A percentile compares a stretch with the other conserved stretches of the same genome.
Conservation (phyloP, 495 filamentous ascomycete species). For the Rhizodiscina lignyota region DNA sequence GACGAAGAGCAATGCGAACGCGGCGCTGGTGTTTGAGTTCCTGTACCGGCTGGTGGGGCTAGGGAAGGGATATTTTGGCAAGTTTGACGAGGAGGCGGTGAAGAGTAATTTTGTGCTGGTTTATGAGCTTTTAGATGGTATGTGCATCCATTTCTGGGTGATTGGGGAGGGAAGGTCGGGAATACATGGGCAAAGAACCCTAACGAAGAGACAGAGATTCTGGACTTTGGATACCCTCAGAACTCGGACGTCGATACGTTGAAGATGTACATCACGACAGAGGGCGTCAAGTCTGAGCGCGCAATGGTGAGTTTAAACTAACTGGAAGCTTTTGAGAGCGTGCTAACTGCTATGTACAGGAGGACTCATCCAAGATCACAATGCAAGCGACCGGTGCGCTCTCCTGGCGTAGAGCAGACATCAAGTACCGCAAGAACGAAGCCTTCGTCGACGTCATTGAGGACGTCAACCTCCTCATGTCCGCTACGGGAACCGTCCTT, state of each 20-base stretch:
- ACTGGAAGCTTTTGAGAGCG: background rate
- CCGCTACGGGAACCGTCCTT: conserved; percentile 82
- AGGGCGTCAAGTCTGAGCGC: conserved; percentile 93
- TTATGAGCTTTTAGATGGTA: conserved; percentile 94
- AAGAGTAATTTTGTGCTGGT: conserved; percentile 99
- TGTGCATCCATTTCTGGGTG: conserved; percentile 7
- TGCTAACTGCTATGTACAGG: conserved; percentile 15
- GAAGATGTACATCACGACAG: conserved; percentile 99
- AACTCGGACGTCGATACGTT: conserved; percentile 98
- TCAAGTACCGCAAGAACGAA: conserved; percentile 99
- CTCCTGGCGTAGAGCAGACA: conserved; percentile 90
- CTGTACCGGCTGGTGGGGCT: conserved; percentile 80
- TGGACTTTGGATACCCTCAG: conserved; percentile 98
- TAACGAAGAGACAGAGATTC: conserved; percentile 73
- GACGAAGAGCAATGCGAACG: conserved; percentile 99
- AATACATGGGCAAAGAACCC: too few species aligned
- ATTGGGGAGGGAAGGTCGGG: too few species aligned
- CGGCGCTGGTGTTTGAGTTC: conserved; percentile 95
- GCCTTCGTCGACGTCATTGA: conserved; percentile 99
- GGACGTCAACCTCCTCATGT: conserved; percentile 98
- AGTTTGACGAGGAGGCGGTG: conserved; percentile 97
- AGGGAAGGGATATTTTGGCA: conserved; percentile 93
- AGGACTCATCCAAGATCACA: conserved; percentile 91
- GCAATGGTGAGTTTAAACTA: conserved; percentile 33
- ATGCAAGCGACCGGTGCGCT: conserved; percentile 97